phyloP scores from a whole-genome alignment of 352 stramenopile species.

The Phytophthora constricta region DNA sequence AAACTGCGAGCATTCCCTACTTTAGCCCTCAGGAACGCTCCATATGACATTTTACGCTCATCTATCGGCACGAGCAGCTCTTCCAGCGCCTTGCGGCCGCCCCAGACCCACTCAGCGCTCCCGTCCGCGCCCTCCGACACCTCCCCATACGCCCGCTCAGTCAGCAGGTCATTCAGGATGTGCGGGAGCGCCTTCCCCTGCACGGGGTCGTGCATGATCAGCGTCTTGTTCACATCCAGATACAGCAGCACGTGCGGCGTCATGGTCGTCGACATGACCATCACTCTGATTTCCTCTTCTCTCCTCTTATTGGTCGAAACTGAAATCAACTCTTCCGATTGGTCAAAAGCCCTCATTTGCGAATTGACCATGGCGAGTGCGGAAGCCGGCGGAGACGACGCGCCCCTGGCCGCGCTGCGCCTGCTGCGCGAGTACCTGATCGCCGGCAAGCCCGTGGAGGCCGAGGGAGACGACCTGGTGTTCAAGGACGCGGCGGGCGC shows the following conservation, averaged over 20 bases:
- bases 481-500: conserved; percentile 59
- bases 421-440: conserved; percentile 77
- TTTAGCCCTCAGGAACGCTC: conserved; percentile 64
- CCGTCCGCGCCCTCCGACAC: conserved; percentile 27
- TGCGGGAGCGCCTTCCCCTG: conserved; percentile 76
- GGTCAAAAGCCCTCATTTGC: not conserved
- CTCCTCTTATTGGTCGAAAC: not conserved
- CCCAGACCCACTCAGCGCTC: conserved; percentile 53
- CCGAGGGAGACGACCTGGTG: conserved; percentile 70
- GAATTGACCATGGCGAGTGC: not conserved
- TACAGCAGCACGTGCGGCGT: conserved; percentile 69
- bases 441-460: conserved; percentile 60
- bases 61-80: not conserved
- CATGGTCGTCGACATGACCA: not conserved
- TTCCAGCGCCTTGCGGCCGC: conserved; percentile 37
- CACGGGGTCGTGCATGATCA: conserved; percentile 86
- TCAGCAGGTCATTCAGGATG: conserved; percentile 82
- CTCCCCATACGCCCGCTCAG: conserved; percentile 54
- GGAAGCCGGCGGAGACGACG: conserved; percentile 20
- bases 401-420: conserved; percentile 48
- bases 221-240: conserved; percentile 87
- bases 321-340: not conserved
- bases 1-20: conserved; percentile 28
- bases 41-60: conserved; percentile 54
- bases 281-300: conserved; percentile 7